These are phyloP conservation scores for Phaeosphaeriaceae sp. DNA, from an alignment of 2,329 filamentous ascomycete species.

Conservation along the genomic window DNA sequence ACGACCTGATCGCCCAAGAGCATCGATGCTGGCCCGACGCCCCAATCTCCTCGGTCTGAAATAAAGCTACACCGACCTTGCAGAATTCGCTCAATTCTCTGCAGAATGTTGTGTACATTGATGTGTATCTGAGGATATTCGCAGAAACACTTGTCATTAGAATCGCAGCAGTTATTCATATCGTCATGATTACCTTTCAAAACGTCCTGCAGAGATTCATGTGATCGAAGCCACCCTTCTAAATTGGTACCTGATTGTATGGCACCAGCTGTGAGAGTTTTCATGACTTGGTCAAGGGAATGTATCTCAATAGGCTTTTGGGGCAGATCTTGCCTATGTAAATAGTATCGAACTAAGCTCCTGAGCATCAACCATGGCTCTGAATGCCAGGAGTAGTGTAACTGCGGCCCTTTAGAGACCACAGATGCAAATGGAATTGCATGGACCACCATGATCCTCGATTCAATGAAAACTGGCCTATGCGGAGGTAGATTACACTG, in stretches of 20 bases:
- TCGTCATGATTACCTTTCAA: neutral
- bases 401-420: neutral
- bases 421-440: slow-evolving; percentile 1
- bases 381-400: neutral
- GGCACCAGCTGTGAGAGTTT: neutral
- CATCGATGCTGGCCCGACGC: neutral
- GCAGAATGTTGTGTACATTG: neutral
- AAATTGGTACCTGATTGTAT: slow-evolving; percentile 1
- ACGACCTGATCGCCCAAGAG: neutral
- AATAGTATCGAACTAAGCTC: neutral
- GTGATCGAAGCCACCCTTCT: neutral
- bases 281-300: slow-evolving; percentile 1
- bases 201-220: neutral
- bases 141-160: neutral
- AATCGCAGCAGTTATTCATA: neutral
- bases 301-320: neutral
- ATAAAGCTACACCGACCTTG: slow-evolving; percentile 3
- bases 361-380: neutral
- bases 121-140: neutral
- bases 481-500: neutral
- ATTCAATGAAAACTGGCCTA: neutral
- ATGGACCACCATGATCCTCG: slow-evolving; percentile 1
- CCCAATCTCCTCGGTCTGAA: slow-evolving; percentile 1
- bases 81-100: slow-evolving; percentile 1
- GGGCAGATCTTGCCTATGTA: neutral